Evolutionary conservation across 495 filamentous ascomycete species (phyloP), one percentile per base, ranked within the genome.

Genomic region (Podospora didyma): DNA sequence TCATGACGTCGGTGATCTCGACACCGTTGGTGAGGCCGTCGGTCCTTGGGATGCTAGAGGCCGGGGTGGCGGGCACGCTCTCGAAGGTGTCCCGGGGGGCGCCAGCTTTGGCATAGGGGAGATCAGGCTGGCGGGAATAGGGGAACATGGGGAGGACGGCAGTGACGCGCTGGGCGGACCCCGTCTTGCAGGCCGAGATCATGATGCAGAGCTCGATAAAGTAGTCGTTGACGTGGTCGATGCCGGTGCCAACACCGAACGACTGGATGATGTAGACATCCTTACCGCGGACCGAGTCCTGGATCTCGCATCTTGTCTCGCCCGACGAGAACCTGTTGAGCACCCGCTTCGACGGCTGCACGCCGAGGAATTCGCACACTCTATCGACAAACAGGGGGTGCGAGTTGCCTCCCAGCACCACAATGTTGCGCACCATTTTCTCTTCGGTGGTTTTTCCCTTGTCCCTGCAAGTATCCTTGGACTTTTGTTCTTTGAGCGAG

Each of bases 261-360:
- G 88, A 90, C 69, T 97, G 92, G 61, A 97, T 89, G 70, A 97
- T 95, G 75, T 95, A 96, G 65, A 98, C 92, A 81, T 97, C 94
- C 69, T 98, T 98, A 60, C 88, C 94, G 64, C 94, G 90, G 24
- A 98, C 95, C 20, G 89, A 94, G 75, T 98, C 94, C 65, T 90
- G 79, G 63, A 98, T 94, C 73, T 98, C 94, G 54, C 96, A 90
- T 23, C 94, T 84, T 53, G 89, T 96, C 59, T 97, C 95, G 46
- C 94, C 94, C 48, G 95, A 91, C 12, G 89, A 88, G 76, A 98
- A 98, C 75, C 97, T 97, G 62, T 81, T 86, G 48, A 97, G 82
- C 56, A 92, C 82, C 51, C 91, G 88, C 61, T 89, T 87, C 37
- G 90, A 90, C 1, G 84, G 82, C 3, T 92, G 88, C 50, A 98